Evolutionary conservation across 2,329 filamentous ascomycete species (phyloP).

Genomic region (Cladosporium sphaerospermum): DNA sequence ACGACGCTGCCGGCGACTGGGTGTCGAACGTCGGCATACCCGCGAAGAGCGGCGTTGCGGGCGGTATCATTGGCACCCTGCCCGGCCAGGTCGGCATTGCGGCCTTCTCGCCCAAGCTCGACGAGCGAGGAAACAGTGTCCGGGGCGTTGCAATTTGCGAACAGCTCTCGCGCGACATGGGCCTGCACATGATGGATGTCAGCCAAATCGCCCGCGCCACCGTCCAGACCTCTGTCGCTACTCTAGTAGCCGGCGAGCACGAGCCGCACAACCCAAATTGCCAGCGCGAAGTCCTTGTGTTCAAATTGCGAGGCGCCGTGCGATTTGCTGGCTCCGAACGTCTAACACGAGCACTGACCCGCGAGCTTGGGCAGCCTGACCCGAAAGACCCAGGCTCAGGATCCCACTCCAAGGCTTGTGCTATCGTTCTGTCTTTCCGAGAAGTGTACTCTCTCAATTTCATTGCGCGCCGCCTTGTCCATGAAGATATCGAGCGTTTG

Average conservation of each 20-base stretch:
- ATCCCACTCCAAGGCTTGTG: conserved; percentile 18
- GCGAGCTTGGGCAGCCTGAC: conserved; percentile 16
- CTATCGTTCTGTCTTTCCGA: conserved; percentile 20
- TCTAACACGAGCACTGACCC: conserved; percentile 17
- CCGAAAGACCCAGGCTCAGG: conserved; percentile 17
- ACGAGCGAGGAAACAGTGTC: conserved; percentile 19
- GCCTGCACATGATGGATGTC: conserved; percentile 22
- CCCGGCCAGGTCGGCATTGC: conserved; percentile 21
- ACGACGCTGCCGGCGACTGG: conserved; percentile 38
- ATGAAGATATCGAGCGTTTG: conserved; percentile 18
- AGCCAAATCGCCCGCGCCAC: conserved; percentile 21
- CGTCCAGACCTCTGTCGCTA: conserved; percentile 16
- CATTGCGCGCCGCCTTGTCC: conserved; percentile 17
- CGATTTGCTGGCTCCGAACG: conserved; percentile 20
- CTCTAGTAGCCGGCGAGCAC: conserved; percentile 11
- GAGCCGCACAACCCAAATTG: conserved; percentile 10
- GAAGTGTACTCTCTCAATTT: conserved; percentile 22
- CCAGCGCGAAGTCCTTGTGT: conserved; percentile 15
- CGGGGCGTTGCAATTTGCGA: conserved; percentile 20
- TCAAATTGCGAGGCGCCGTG: conserved; percentile 21
- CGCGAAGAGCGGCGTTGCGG: conserved; percentile 32
- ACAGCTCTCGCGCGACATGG: conserved; percentile 21
- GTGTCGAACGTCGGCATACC: conserved; percentile 36
- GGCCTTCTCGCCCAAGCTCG: conserved; percentile 20
- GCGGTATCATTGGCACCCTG: conserved; percentile 19